Evolutionary conservation across 2,329 filamentous ascomycete species (phyloP).

Genomic region (Colletotrichum plurivorum): DNA sequence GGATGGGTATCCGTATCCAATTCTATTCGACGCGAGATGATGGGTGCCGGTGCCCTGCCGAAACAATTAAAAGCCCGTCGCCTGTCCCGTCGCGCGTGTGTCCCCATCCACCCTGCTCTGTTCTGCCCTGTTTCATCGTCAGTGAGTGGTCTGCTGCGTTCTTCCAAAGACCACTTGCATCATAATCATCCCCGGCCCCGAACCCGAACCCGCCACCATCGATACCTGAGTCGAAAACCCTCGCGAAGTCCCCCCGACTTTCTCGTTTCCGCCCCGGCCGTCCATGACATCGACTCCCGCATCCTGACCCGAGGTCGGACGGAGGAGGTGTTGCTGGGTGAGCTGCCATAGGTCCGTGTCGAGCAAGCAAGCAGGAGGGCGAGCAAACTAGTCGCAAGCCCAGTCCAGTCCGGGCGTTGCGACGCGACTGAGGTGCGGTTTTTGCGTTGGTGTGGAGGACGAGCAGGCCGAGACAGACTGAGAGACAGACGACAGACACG

Average conservation of each 20-base stretch:
- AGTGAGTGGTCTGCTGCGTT: neutral
- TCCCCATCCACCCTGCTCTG: conserved; percentile 28
- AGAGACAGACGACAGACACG: neutral
- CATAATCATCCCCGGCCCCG: conserved; percentile 6
- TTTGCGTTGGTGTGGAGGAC: conserved; percentile 7
- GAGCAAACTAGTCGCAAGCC: conserved; percentile 8
- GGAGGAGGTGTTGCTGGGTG: conserved; percentile 46
- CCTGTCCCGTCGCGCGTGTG: conserved; percentile 32
- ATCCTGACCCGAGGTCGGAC: conserved; percentile 34
- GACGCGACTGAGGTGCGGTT: neutral
- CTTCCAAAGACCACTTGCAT: conserved; percentile 10
- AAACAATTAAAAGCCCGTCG: conserved; percentile 40
- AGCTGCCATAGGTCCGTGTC: conserved; percentile 57
- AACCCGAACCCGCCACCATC: conserved; percentile 1
- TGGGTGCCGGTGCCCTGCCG: conserved; percentile 35
- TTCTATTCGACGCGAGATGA: conserved; percentile 29
- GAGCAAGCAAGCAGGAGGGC: conserved; percentile 20
- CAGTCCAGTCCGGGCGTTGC: conserved; percentile 18
- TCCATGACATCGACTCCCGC: conserved; percentile 35
- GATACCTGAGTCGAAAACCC: neutral
- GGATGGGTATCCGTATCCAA: neutral
- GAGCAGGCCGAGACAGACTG: conserved; percentile 35
- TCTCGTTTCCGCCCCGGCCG: conserved; percentile 1
- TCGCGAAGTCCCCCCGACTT: conserved; percentile 1
- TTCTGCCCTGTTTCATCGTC: conserved; percentile 4